Conservation (phyloP, 2,329 filamentous ascomycete genomes). For the Exophiala lecanii-corni region DNA sequence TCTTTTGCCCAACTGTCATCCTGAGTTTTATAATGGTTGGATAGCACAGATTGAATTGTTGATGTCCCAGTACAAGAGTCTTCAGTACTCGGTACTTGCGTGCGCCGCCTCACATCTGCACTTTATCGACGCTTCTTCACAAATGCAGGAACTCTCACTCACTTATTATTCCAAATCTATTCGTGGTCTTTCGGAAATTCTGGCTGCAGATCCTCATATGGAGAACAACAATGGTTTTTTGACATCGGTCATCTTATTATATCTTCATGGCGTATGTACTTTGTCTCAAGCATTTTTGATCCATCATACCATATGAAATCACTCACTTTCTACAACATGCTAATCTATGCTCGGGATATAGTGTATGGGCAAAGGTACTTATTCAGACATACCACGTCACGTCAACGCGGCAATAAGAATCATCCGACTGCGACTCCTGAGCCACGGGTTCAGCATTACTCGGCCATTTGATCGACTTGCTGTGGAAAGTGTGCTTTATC, state of each 20-base stretch:
- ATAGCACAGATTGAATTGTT: conserved; percentile 16
- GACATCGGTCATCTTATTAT: conserved; percentile 17
- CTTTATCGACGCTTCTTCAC: conserved; percentile 11
- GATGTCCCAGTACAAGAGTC: conserved; percentile 13
- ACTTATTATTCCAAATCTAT: conserved; percentile 17
- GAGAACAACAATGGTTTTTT: conserved; percentile 15
- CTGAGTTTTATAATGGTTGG: conserved; percentile 15
- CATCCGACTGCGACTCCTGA: conserved; percentile 13
- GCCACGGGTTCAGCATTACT: conserved; percentile 5
- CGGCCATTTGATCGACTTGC: conserved; percentile 18
- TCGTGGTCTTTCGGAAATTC: conserved; percentile 12
- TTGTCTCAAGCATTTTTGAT: too few relatives aligned
- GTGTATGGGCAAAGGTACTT: conserved; percentile 18
- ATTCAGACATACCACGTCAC: conserved; percentile 17
- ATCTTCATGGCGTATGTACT: conserved; percentile 17
- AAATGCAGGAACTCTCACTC: conserved; percentile 18
- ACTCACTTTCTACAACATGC: too few relatives aligned
- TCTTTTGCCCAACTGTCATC: conserved; percentile 15
- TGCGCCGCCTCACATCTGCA: conserved; percentile 16
- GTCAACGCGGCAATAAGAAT: conserved; percentile 18
- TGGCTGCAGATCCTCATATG: conserved; percentile 4
- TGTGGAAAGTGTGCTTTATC: conserved; percentile 17
- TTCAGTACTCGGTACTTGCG: conserved; percentile 16
- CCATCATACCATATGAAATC: too few relatives aligned
- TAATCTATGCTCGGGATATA: background rate